Conservation (phyloP, 2,329 filamentous ascomycete species). For the Cryphonectria naterciae region DNA sequence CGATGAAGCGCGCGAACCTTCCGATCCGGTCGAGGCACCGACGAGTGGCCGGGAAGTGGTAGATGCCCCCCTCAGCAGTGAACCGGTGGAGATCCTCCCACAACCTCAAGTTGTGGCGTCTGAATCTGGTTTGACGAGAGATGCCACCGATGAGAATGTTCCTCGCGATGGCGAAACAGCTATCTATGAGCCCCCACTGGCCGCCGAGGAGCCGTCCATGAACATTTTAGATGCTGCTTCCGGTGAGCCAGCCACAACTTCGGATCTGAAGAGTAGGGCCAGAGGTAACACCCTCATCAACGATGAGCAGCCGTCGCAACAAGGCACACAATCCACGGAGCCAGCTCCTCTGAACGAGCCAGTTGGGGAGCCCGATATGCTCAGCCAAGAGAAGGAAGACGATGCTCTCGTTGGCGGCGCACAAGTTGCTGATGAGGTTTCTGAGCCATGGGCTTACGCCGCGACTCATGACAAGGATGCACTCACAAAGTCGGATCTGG, state of each 20-base stretch:
- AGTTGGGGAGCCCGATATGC: not conserved
- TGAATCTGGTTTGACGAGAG: not conserved
- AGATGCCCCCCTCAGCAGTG: not conserved
- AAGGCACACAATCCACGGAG: not conserved
- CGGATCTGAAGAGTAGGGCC: not conserved
- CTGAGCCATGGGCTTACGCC: constrained; percentile 14
- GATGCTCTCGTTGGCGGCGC: constrained; percentile 7
- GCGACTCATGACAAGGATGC: constrained; percentile 2
- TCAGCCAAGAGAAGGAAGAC: not conserved
- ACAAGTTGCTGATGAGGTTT: constrained; percentile 6
- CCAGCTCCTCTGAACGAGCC: not conserved
- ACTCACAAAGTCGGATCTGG: constrained; percentile 12
- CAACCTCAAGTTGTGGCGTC: not conserved
- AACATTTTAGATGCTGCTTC: not conserved
- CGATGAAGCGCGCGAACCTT: constrained; percentile 15
- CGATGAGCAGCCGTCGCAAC: not conserved
- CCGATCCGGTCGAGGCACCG: not conserved
- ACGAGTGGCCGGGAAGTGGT: not conserved
- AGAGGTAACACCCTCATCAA: constrained; percentile 1
- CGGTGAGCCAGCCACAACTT: not conserved
- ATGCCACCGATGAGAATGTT: not conserved
- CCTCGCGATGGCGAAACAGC: not conserved
- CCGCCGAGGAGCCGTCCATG: not conserved
- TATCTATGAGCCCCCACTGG: not conserved
- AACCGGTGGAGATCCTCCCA: not conserved